Evolutionary conservation across 164 flowering plant species (phyloP), one percentile per base, ranked within the genome.

Genomic region (Vitis rupestris): DNA sequence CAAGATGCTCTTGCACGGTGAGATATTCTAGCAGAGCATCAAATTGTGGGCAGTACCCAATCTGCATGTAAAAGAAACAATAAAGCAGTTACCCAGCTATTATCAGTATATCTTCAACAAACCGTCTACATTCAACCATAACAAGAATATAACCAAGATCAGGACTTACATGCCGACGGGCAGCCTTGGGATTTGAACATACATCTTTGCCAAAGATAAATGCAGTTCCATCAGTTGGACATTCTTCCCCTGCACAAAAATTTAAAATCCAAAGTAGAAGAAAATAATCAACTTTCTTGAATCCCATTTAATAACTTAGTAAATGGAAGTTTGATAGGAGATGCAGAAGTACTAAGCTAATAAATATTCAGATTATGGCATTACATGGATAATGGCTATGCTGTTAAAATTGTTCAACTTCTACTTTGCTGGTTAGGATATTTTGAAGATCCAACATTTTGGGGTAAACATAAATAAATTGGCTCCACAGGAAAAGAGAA

Each of bases 1-100:
- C 92, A 79, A 95, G 98, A 80, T 95, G 99, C 83, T 95, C 99
- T 75, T 77, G 80, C 67, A 83, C 97, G 50, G 94, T 91, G 47
- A 95, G 72, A 72, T 76, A 80, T 67, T 95, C 99, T 49, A 95
- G 81, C 60, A 95, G 70, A 61, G 99, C 96, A 87, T 95, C 98
- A 80, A 91, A 95, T 70, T 95, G 99, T 19, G 99, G 99, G 80
- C 99, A 94, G 70, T 91, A 95, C 29, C 99, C 99, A 82, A 95
- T 88, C 98, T 94, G 85, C 64, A 74, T 44, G 58, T 37, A 9
- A 68, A 54, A 44, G 17, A 67, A 50, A 31, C 3, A 64, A 44
- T 17, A 63, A 29, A 30, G 13, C 11, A 70, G 61, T 78, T 57
- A 63, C 47, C 27, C 10, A 37, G 30, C 51, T 50, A 8, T 13